These are phyloP conservation scores for Pyrenula aspistea DNA, from an alignment of 495 filamentous ascomycete species.

Conservation along the genomic window DNA sequence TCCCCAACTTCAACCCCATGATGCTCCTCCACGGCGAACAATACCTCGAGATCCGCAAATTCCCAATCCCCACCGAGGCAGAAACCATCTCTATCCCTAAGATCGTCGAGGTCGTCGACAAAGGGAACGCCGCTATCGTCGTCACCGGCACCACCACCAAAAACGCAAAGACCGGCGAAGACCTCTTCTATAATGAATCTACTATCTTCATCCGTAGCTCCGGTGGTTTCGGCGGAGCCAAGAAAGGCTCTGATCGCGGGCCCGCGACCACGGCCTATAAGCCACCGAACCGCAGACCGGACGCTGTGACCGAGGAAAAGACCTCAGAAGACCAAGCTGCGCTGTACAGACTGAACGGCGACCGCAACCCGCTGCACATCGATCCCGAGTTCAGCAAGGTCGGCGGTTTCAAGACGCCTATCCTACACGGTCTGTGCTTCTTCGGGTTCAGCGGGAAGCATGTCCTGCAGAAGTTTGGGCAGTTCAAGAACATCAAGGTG, in stretches of 20 bases:
- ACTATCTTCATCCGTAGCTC: slow-evolving; percentile 85
- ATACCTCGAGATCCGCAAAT: slow-evolving; percentile 91
- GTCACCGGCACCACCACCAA: slow-evolving; percentile 72
- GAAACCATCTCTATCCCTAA: slow-evolving; percentile 71
- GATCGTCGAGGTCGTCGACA: slow-evolving; percentile 91
- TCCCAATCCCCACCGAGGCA: slow-evolving; percentile 81
- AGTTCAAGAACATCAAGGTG: slow-evolving; percentile 91
- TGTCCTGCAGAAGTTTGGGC: slow-evolving; percentile 70
- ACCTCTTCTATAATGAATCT: slow-evolving; percentile 93
- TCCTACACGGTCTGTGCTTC: slow-evolving; percentile 92
- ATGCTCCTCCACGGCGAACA: slow-evolving; percentile 99
- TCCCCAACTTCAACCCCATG: slow-evolving; percentile 95
- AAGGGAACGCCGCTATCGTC: slow-evolving; percentile 82
- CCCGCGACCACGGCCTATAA: slow-evolving; percentile 67
- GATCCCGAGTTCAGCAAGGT: slow-evolving; percentile 91
- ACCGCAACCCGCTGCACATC: slow-evolving; percentile 89
- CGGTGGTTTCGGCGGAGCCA: slow-evolving; percentile 81
- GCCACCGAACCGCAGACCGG: slow-evolving; percentile 57
- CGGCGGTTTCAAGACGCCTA: slow-evolving; percentile 90
- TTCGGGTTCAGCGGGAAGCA: slow-evolving; percentile 88
- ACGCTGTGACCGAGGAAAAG: slow-evolving; percentile 75
- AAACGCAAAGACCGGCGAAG: slow-evolving; percentile 63
- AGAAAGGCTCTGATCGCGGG: slow-evolving; percentile 68
- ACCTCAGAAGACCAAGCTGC: slow-evolving; percentile 91
- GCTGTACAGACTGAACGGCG: slow-evolving; percentile 86